phyloP scores from a whole-genome alignment of 2,329 filamentous ascomycete species.

The Pestalotiopsis sp. region DNA sequence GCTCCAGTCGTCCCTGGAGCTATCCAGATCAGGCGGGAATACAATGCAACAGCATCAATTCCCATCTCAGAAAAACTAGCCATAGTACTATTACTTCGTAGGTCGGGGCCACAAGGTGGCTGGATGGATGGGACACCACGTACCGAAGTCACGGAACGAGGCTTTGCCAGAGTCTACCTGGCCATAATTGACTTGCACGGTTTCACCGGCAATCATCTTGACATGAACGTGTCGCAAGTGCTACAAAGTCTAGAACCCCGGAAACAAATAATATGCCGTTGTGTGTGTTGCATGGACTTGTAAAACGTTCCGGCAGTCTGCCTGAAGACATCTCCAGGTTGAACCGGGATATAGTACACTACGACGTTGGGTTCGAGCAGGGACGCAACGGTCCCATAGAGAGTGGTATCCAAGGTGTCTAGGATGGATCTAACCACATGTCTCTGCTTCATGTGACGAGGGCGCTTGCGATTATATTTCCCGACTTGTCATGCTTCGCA shows the following conservation, averaged over 20 bases:
- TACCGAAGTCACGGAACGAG: neutral
- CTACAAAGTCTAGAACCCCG: neutral
- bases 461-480: neutral
- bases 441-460: neutral
- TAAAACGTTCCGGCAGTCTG: neutral
- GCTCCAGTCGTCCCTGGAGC: neutral
- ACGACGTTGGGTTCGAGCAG: neutral
- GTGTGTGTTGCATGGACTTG: neutral
- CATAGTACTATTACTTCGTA: neutral
- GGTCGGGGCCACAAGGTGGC: neutral
- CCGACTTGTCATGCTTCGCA: neutral
- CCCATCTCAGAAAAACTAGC: neutral
- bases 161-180: neutral
- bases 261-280: neutral
- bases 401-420: neutral
- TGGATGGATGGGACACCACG: neutral
- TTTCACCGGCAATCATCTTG: neutral
- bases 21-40: neutral
- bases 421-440: neutral
- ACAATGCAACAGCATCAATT: neutral
- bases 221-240: neutral
- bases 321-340: neutral
- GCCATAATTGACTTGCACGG: neutral
- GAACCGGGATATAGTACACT: too few species aligned
- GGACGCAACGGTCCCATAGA: neutral